Base-by-base conservation (phyloP, 1,139 yeast species). In the Geotrichum siamense region DNA sequence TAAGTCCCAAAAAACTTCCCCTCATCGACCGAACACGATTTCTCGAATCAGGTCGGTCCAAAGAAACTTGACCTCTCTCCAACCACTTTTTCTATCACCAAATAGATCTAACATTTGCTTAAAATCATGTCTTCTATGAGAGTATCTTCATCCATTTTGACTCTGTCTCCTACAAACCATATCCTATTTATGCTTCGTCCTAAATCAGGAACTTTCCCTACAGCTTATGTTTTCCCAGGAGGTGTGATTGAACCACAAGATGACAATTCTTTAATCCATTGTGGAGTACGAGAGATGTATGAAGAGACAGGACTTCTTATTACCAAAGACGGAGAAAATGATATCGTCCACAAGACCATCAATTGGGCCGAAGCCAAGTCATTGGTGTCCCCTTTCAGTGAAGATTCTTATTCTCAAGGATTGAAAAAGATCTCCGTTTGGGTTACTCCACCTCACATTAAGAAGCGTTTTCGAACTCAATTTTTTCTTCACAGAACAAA, bases 241-340 rank as follows among this genome's bases (percentile, higher is more conserved):
- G 65, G 65, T 2, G 58, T 54, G 2, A 40, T 51, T 5, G 65
- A 61, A 26, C 41, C 51, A 5, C 46, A 52, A 2, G 65, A 61
- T 36, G 53, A 56, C 5, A 26, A 21, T 12, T 48, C 51, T 19
- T 46, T 58, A 33, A 52, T 55, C 19, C 54, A 58, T 45, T 57
- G 63, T 26, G 65, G 65, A 2, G 48, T 60, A 6, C 52, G 65
- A 25, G 65, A 61, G 36, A 59, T 64, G 1, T 61, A 53, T 34
- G 65, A 61, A 44, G 65, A 61, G 41, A 61, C 65, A 0, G 65
- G 65, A 1, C 42, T 61, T 10, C 44, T 60, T 36, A 53, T 61
- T 20, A 45, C 22, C 19, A 10, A 16, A 5, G 22, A 25, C 3
- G 39, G 31, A 15, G 16, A 13, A 5, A 26, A 9, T 6, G 31